Evolutionary conservation across 2,329 filamentous ascomycete species (phyloP).

Genomic region (Clarireedia paspali): DNA sequence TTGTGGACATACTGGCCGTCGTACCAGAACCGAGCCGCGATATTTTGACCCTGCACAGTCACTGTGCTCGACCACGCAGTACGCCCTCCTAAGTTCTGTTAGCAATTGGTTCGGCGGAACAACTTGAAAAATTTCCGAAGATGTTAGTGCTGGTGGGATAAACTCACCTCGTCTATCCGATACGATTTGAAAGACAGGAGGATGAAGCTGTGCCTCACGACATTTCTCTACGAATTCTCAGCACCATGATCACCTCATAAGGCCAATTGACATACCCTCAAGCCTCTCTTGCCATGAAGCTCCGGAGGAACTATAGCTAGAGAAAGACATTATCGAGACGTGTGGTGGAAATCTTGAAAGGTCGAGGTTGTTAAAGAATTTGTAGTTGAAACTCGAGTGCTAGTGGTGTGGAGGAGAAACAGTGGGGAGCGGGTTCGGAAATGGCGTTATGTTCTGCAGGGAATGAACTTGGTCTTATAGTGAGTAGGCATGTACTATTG

Average conservation of each 20-base stretch:
- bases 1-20: slow-evolving; percentile 83
- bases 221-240: slow-evolving; percentile 45
- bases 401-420: slow-evolving; percentile 21
- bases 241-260: slow-evolving; percentile 10
- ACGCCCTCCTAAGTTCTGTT: slow-evolving; percentile 57
- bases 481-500: slow-evolving; percentile 12
- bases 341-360: slow-evolving; percentile 9
- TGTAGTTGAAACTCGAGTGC: slow-evolving; percentile 14
- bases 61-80: slow-evolving; percentile 86
- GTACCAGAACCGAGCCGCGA: slow-evolving; percentile 82
- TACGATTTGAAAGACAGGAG: slow-evolving; percentile 60
- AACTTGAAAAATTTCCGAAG: neutral
- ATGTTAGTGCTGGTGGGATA: neutral
- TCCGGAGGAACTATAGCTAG: slow-evolving; percentile 20
- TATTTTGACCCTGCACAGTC: slow-evolving; percentile 55
- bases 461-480: slow-evolving; percentile 28
- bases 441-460: slow-evolving; percentile 29
- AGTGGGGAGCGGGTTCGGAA: slow-evolving; percentile 22
- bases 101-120: slow-evolving; percentile 20
- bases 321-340: slow-evolving; percentile 25
- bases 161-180: slow-evolving; percentile 65
- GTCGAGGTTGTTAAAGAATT: slow-evolving; percentile 6
- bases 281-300: slow-evolving; percentile 33
- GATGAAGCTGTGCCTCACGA: slow-evolving; percentile 41
- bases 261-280: slow-evolving; percentile 27